These are phyloP conservation scores for Collybia nuda DNA, from an alignment of 768 basidiomycete genomes.

Conservation along the genomic window DNA sequence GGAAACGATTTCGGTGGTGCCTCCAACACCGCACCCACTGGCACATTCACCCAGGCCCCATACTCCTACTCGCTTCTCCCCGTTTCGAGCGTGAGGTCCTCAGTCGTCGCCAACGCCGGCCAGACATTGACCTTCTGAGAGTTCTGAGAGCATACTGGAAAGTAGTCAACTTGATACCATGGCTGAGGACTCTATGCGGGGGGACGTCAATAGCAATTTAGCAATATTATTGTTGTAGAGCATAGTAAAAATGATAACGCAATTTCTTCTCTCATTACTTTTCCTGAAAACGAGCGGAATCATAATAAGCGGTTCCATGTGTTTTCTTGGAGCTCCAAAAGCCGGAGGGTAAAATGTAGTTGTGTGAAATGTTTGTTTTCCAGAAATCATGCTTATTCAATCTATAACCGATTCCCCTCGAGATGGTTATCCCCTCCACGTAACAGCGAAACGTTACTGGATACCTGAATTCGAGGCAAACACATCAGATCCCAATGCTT, in stretches of 20 bases:
- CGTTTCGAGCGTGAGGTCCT: slow-evolving; percentile 21
- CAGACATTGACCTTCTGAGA: slow-evolving; percentile 26
- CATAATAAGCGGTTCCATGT: background rate
- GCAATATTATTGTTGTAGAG: too few relatives aligned
- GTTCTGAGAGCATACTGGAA: too few relatives aligned
- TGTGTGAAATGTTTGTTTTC: slow-evolving; percentile 4
- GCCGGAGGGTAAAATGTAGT: background rate
- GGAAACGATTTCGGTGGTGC: slow-evolving; percentile 36
- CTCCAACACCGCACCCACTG: slow-evolving; percentile 28
- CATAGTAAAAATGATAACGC: too few relatives aligned
- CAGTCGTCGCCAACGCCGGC: slow-evolving; percentile 28
- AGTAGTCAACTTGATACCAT: too few relatives aligned
- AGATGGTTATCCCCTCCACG: slow-evolving; percentile 43
- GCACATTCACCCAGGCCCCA: slow-evolving; percentile 32
- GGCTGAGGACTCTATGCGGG: too few relatives aligned
- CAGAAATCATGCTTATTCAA: slow-evolving; percentile 13
- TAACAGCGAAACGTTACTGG: slow-evolving; percentile 62
- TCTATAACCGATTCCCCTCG: slow-evolving; percentile 35
- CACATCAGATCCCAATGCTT: slow-evolving; percentile 36
- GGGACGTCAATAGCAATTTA: too few relatives aligned
- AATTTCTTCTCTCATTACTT: too few relatives aligned
- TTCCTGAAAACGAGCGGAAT: too few relatives aligned
- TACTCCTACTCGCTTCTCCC: slow-evolving; percentile 32
- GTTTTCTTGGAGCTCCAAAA: slow-evolving; percentile 3
- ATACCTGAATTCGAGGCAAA: slow-evolving; percentile 34